These are phyloP conservation scores for Lichtheimia corymbifera DNA, from an alignment of 371 early-diverging fungal species.

Conservation along the genomic window DNA sequence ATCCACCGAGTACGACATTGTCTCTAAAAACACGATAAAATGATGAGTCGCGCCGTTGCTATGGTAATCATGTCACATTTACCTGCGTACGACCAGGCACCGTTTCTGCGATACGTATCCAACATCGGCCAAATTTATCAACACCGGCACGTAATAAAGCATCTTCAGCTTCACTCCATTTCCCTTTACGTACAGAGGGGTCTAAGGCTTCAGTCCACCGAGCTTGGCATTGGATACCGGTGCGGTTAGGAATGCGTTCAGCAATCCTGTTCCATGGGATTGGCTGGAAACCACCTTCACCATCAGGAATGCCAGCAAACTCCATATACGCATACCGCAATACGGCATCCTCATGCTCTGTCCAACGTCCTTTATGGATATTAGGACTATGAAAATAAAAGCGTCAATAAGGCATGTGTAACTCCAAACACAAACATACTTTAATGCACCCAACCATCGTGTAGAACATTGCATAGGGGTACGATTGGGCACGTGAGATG, in stretches of 20 bases:
- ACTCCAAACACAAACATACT: constrained; percentile 24
- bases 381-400: constrained; percentile 39
- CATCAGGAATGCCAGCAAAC: constrained; percentile 45
- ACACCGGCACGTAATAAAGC: constrained; percentile 53
- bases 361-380: constrained; percentile 72
- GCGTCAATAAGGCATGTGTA: not conserved
- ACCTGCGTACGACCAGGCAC: constrained; percentile 68
- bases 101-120: constrained; percentile 73
- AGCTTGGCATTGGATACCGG: constrained; percentile 74
- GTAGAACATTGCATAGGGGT: constrained; percentile 73
- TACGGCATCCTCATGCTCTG: constrained; percentile 60
- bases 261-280: constrained; percentile 69
- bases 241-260: constrained; percentile 57
- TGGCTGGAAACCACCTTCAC: constrained; percentile 49
- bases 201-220: constrained; percentile 77
- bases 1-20: constrained; percentile 79
- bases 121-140: constrained; percentile 54
- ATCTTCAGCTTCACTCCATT: constrained; percentile 72
- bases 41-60: not conserved
- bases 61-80: constrained; percentile 9
- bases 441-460: constrained; percentile 67
- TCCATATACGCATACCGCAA: constrained; percentile 50
- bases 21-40: constrained; percentile 25
- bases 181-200: constrained; percentile 67
- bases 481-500: constrained; percentile 62